Evolutionary conservation across 2,329 filamentous ascomycete genomes (phyloP), one percentile per base, ranked within the genome.

Genomic region (Periconia digitata): DNA sequence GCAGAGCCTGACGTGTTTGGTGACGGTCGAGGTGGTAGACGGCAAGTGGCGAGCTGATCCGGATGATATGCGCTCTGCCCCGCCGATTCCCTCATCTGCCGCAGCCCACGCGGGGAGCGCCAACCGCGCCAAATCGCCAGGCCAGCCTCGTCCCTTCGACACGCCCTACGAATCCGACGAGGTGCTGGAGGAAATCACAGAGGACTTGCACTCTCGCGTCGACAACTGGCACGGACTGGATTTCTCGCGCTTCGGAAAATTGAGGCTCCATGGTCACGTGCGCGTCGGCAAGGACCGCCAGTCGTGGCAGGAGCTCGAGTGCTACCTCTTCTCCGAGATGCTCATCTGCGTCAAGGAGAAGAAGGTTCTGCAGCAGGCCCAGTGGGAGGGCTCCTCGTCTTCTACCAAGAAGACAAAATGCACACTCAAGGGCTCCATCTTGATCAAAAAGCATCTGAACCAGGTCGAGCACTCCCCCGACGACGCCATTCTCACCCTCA

Each of bases 341-440:
- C 87, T 99, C 62, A 99, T 99, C 56, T 99, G 94, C 67, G 91
- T 99, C 52, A 99, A 97, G 74, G 94, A 97, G 74, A 97, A 96
- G 81, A 96, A 92, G 75, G 72, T 79, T 8, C 58, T 77, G 34
- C 68, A 62, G 52, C 78, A 80, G 34, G 80, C 83, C 43, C 83
- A 89, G 56, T 92, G 89, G 82, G 86, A 82, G n/a, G 76, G 76
- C 20, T 60, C 72, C 1, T 73, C 74, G 16, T 76, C 77, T 15
- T 76, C 77, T 1, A 45, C 79, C 18, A 92, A 87, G 69, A 77
- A 82, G 8, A 84, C 85, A 3, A 84, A 89, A 55, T 96, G 88
- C 76, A 95, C 92, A 0, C 78, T 99, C 36, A 99, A 99, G 74
- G 94, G 94, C 16, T 97, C 94, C 0, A 99, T 99, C 58, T 78